Evolutionary conservation across 169 alveolate genomes (phyloP).

Genomic region (Plasmodium ovale): DNA sequence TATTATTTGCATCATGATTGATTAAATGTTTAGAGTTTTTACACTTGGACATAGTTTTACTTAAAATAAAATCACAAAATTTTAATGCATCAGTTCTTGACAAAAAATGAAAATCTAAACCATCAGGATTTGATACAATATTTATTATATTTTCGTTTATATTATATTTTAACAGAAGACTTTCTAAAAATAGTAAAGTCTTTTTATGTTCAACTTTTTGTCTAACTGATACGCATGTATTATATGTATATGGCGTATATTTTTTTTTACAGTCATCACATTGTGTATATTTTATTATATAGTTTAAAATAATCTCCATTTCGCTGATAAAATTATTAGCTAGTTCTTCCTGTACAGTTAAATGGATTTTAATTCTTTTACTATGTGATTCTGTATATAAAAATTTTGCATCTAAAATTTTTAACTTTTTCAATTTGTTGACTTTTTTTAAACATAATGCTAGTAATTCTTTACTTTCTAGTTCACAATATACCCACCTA

Average conservation of each 20-base stretch:
- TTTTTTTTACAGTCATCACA: constrained; percentile 98
- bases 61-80: constrained; percentile 95
- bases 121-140: constrained; percentile 95
- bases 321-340: constrained; percentile 91
- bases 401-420: constrained; percentile 96
- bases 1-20: constrained; percentile 93
- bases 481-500: constrained; percentile 95
- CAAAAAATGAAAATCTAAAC: constrained; percentile 97
- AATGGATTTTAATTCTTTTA: constrained; percentile 95
- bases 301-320: constrained; percentile 93
- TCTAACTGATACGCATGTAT: constrained; percentile 96
- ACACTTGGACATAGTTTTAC: constrained; percentile 88
- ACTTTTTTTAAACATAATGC: constrained; percentile 96
- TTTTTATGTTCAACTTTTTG: constrained; percentile 98
- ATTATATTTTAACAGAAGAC: constrained; percentile 95
- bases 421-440: constrained; percentile 94
- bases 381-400: constrained; percentile 98
- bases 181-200: constrained; percentile 96
- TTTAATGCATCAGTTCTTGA: constrained; percentile 94
- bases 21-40: constrained; percentile 92
- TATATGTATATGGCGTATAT: constrained; percentile 99
- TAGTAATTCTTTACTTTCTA: constrained; percentile 97
- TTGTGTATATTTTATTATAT: constrained; percentile 92
- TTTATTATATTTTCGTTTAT: constrained; percentile 94
- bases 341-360: constrained; percentile 96